Evolutionary conservation across 2,329 filamentous ascomycete species (phyloP).

Genomic region (Phyllosticta paracitricarpa): DNA sequence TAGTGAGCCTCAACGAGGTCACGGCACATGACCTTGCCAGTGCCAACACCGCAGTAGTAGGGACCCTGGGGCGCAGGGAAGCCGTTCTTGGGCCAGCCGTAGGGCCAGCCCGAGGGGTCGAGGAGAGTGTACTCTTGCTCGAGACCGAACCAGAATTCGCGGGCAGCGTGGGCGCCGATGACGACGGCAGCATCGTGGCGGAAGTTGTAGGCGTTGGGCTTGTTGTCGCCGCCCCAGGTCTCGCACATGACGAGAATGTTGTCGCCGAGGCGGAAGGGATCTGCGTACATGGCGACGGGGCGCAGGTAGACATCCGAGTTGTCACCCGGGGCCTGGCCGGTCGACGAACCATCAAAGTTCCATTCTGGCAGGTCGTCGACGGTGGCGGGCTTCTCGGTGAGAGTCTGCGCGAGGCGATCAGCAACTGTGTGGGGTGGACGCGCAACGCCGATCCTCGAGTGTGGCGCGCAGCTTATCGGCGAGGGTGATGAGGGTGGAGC

Average conservation of each 20-base stretch:
- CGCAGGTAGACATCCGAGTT: slow-evolving; percentile 98
- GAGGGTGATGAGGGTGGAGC: slow-evolving; percentile 20
- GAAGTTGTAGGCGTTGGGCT: slow-evolving; percentile 98
- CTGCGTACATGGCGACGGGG: slow-evolving; percentile 78
- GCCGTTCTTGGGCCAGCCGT: slow-evolving; percentile 80
- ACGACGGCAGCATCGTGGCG: slow-evolving; percentile 83
- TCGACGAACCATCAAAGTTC: slow-evolving; percentile 86
- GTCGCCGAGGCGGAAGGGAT: slow-evolving; percentile 79
- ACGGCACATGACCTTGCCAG: slow-evolving; percentile 94
- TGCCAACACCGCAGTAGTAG: slow-evolving; percentile 97
- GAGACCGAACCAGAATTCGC: slow-evolving; percentile 93
- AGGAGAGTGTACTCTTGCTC: slow-evolving; percentile 97
- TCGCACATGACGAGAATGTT: slow-evolving; percentile 93
- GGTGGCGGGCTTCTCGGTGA: slow-evolving; percentile 46
- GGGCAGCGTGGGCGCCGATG: slow-evolving; percentile 75
- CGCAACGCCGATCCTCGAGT: slow-evolving; percentile 6
- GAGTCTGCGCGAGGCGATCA: slow-evolving; percentile 41
- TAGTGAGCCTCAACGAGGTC: slow-evolving; percentile 95
- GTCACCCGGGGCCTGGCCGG: slow-evolving; percentile 81
- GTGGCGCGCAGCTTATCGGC: slow-evolving; percentile 20
- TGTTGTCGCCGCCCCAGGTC: slow-evolving; percentile 89
- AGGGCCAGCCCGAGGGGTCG: slow-evolving; percentile 75
- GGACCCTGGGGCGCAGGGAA: slow-evolving; percentile 89
- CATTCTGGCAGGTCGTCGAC: slow-evolving; percentile 63
- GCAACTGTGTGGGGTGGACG: slow-evolving; percentile 7